A percentile compares a stretch with the other conserved stretches of the same genome.
phyloP scores from a whole-genome alignment of 257 asterid genomes.

The Paulownia fortunei region DNA sequence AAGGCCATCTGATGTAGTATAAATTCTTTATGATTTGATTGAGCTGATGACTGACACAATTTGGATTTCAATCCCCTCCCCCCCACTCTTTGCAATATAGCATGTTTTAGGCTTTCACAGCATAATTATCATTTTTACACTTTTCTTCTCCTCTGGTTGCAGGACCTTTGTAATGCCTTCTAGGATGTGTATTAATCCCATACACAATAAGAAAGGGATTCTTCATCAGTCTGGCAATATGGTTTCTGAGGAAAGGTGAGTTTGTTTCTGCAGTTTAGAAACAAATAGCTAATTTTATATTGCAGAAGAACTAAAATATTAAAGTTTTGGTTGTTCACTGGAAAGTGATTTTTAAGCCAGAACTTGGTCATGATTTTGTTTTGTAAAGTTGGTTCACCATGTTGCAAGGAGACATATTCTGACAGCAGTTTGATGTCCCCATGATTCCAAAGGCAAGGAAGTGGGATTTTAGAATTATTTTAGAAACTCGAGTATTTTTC shows the following conservation, averaged over 20 bases:
- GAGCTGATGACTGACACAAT: not conserved
- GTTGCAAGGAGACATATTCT: not conserved
- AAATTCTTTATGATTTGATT: not conserved
- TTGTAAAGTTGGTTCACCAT: not conserved
- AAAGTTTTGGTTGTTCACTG: not conserved
- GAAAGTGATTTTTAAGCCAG: conserved; percentile 9
- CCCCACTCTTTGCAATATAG: not conserved
- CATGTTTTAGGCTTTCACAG: not conserved
- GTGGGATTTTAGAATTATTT: not conserved
- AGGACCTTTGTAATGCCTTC: conserved; percentile 98
- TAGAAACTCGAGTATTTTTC: conserved; percentile 6
- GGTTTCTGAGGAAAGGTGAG: conserved; percentile 74
- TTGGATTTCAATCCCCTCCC: not conserved
- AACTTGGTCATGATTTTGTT: not conserved
- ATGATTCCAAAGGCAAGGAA: not conserved
- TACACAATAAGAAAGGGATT: conserved; percentile 87
- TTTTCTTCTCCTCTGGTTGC: conserved; percentile 41
- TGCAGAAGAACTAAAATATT: not conserved
- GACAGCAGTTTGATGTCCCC: conserved; percentile 6
- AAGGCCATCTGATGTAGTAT: not conserved
- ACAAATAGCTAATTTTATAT: not conserved
- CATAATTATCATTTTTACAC: conserved; percentile 1
- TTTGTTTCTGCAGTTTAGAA: conserved; percentile 22
- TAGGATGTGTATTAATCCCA: conserved; percentile 91
- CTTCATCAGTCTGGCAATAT: conserved; percentile 62